phyloP scores from a whole-genome alignment of 805 yeast genomes.

The Cyberlindnera bimundalis region DNA sequence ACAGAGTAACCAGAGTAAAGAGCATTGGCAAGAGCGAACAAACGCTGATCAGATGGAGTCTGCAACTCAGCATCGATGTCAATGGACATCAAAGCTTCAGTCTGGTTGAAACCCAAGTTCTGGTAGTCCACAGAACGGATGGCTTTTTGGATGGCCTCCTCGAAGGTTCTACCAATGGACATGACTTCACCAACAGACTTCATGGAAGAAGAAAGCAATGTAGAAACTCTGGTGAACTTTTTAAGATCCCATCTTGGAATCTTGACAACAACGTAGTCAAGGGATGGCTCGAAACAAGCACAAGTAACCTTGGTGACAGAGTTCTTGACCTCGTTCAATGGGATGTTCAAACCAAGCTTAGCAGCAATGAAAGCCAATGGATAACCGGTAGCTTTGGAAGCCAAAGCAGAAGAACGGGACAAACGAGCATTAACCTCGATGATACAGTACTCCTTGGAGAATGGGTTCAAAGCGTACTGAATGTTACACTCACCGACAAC shows the following conservation, averaged over 20 bases:
- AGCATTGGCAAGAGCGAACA: constrained; percentile 98
- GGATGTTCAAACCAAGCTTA: constrained; percentile 90
- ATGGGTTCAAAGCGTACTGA: constrained; percentile 94
- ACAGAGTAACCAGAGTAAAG: constrained; percentile 85
- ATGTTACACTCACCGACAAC: constrained; percentile 99
- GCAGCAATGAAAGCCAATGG: constrained; percentile 99
- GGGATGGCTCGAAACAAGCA: constrained; percentile 95
- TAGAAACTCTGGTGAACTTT: constrained; percentile 93
- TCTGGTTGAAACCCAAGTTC: constrained; percentile 81
- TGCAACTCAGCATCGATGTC: constrained; percentile 91
- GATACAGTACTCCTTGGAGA: constrained; percentile 91
- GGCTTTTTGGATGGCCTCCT: constrained; percentile 97
- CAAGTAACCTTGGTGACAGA: constrained; percentile 95
- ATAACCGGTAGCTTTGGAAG: constrained; percentile 98
- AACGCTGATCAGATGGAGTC: constrained; percentile 95
- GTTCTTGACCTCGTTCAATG: constrained; percentile 92
- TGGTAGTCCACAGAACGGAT: constrained; percentile 94
- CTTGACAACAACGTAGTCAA: constrained; percentile 94
- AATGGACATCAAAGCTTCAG: constrained; percentile 79
- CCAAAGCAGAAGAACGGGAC: constrained; percentile 95
- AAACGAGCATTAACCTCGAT: constrained; percentile 97
- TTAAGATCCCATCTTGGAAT: constrained; percentile 98
- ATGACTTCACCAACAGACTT: constrained; percentile 98
- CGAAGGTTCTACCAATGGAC: constrained; percentile 98
- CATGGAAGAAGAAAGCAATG: constrained; percentile 96